Base-by-base conservation (phyloP, 257 asterid genomes). In the Nicotiana knightiana region DNA sequence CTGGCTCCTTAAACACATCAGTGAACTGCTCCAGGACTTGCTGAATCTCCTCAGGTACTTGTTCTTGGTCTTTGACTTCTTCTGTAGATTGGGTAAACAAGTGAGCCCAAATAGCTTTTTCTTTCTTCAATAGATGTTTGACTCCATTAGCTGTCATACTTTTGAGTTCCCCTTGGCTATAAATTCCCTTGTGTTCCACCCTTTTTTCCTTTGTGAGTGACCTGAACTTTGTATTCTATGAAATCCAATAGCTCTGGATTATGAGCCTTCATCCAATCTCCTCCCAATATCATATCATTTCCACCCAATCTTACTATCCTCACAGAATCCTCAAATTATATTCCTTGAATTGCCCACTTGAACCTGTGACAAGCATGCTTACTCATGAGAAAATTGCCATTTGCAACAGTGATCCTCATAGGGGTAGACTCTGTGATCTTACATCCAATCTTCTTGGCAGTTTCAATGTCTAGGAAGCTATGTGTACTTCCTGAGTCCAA, bases 401-500 rank as follows among this genome's bases (percentile, higher is more conserved):
- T 4, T 1, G 59, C 59, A 1, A 54, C 8, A 15, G 59, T 54
- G 5, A 15, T 18, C 7, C 21, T 15, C 8, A 54, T 54, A 0
- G 59, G 59, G 0, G 2, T 4, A 0, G 59, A 17, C 0, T 54
- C 21, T 1, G 0, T 15, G 3, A 54, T 16, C 0, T 1, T 3
- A 13, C n/a, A 54, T 2, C 59, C 8, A 4, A 54, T 15, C 6
- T 15, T 15, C n/a, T 15, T 54, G 4, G 0, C 8, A 15, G 59
- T 54, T 2, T 54, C 8, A 4, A 54, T 16, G 6, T 4, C n/a
- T 0, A 16, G 2, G 15, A 54, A 54, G 6, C 2, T 15, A 0
- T 54, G 59, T 1, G 7, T 4, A 4, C 43, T 37, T 0, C 8
- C 1, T 37, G 43, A 37, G 7, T 37, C 43, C 43, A 37, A 37